Base-by-base conservation (phyloP, 1,284 basidiomycete genomes). In the Takashimella tepidaria region DNA sequence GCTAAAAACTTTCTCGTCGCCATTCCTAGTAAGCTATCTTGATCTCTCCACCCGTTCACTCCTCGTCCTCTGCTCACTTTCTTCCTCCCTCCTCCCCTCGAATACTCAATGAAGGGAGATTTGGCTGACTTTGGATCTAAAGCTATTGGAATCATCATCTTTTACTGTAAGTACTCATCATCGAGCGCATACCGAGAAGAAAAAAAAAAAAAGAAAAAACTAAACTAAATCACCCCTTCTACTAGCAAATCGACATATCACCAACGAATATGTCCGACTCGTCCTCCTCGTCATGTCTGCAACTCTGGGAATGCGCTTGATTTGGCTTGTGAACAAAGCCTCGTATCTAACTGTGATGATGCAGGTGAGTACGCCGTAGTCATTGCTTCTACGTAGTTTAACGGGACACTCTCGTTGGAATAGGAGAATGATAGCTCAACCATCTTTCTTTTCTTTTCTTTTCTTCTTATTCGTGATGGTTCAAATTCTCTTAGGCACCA, bases 311-410 rank as follows among this genome's bases (percentile, higher is more conserved):
- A 58, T 54, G 19, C 59, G 74, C n/a, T 56, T 76, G 13, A 69
- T 76, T n/a, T 75, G 71, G 70, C 59, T 76, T 20, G 68, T 76
- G 23, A 76, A 76, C 59, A 67, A 68, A 49, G 70, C 70, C 3
- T 58, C 61, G 20, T 76, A 67, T 63, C 47, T 63, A 24, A 48
- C 63, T 3, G 68, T 70, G 4, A 74, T 73, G 26, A 55, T 56
- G 24, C 71, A 76, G 60, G 74, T 73, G 49, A 31, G 67, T 57
- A 5, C 5, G 6, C n/a, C 20, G n/a, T n/a, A n/a, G n/a, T n/a
- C n/a, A n/a, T n/a, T n/a, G n/a, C n/a, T n/a, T n/a, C n/a, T n/a
- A n/a, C n/a, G n/a, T n/a, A n/a, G n/a, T n/a, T n/a, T n/a, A n/a
- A n/a, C n/a, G n/a, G n/a, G n/a, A n/a, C n/a, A n/a, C n/a, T n/a